Evolutionary conservation across 176 grass and related monocot species (phyloP).

Genomic region (Bothriochloa decipiens): DNA sequence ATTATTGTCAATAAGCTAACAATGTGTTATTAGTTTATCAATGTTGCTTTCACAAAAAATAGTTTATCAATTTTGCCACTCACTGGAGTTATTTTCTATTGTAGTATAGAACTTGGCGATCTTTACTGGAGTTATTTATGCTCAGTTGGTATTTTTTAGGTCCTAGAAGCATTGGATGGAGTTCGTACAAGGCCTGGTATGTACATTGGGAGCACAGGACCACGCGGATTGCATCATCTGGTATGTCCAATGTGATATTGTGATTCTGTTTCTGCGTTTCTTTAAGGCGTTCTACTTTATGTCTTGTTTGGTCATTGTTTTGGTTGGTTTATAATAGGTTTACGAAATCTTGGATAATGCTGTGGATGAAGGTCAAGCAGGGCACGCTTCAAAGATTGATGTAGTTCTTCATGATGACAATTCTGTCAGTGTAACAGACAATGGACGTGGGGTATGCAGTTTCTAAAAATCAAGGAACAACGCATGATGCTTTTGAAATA

Average conservation of each 20-base stretch:
- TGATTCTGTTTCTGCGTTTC: background rate
- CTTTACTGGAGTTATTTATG: slow-evolving; percentile 23
- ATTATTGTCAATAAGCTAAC: background rate
- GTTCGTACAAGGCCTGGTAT: slow-evolving; percentile 98
- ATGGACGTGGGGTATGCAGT: slow-evolving; percentile 88
- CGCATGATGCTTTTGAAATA: background rate
- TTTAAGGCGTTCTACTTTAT: slow-evolving; percentile 22
- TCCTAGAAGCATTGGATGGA: slow-evolving; percentile 93
- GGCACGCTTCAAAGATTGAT: slow-evolving; percentile 70
- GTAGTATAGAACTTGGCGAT: slow-evolving; percentile 1
- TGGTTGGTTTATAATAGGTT: slow-evolving; percentile 48
- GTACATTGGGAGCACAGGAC: slow-evolving; percentile 99
- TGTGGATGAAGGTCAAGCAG: slow-evolving; percentile 93
- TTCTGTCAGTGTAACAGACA: slow-evolving; percentile 86
- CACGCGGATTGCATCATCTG: slow-evolving; percentile 95
- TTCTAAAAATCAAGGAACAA: slow-evolving; percentile 34
- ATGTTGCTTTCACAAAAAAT: too few relatives aligned
- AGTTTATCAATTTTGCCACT: background rate
- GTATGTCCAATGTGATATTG: slow-evolving; percentile 47
- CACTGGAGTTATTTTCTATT: background rate
- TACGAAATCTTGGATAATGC: slow-evolving; percentile 98
- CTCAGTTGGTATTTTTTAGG: slow-evolving; percentile 56
- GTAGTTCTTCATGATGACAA: slow-evolving; percentile 91
- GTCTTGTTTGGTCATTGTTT: slow-evolving; percentile 30
- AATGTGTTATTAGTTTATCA: slow-evolving; percentile 7